Evolutionary conservation across 495 filamentous ascomycete species (phyloP).

Genomic region (Letharia lupina): DNA sequence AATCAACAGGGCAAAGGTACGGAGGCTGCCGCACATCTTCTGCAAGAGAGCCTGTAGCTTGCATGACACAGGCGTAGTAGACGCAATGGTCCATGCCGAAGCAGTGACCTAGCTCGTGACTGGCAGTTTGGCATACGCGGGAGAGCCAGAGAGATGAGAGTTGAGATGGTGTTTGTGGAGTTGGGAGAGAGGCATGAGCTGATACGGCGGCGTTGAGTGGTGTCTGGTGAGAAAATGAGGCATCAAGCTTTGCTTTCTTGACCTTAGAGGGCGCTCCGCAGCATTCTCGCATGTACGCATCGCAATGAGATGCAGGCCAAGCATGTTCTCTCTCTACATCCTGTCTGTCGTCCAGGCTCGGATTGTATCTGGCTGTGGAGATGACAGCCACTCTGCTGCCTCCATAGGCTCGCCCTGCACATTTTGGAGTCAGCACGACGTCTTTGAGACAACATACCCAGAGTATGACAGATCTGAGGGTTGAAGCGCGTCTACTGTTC

Average conservation of each 20-base stretch:
- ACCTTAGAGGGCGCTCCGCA: background rate
- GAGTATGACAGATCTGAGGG: too few relatives aligned
- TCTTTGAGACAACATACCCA: background rate
- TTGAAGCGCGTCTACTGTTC: too few relatives aligned
- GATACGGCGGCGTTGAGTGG: constrained; percentile 19
- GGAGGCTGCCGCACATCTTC: constrained; percentile 61
- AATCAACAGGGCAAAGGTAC: constrained; percentile 57
- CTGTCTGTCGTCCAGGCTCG: constrained; percentile 38
- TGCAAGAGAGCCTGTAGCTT: constrained; percentile 48
- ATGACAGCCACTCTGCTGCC: constrained; percentile 53
- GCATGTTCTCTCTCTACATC: constrained; percentile 44
- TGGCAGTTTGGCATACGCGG: constrained; percentile 47
- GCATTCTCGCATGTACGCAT: constrained; percentile 36
- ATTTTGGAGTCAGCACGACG: background rate
- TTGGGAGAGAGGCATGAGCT: constrained; percentile 18
- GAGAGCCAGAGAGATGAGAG: constrained; percentile 46
- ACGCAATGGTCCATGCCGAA: constrained; percentile 57
- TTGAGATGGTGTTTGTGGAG: constrained; percentile 10
- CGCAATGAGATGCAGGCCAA: constrained; percentile 59
- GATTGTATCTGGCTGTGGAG: constrained; percentile 51
- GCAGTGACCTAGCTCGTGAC: constrained; percentile 61
- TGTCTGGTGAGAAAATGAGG: background rate
- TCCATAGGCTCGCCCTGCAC: constrained; percentile 47
- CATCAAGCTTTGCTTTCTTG: background rate
- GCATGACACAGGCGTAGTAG: constrained; percentile 65